A percentile compares a stretch with the other conserved stretches of the same genome.
These are phyloP conservation scores for Cordyceps cicadae DNA, from an alignment of 2,329 filamentous ascomycete species.

Conservation along the genomic window DNA sequence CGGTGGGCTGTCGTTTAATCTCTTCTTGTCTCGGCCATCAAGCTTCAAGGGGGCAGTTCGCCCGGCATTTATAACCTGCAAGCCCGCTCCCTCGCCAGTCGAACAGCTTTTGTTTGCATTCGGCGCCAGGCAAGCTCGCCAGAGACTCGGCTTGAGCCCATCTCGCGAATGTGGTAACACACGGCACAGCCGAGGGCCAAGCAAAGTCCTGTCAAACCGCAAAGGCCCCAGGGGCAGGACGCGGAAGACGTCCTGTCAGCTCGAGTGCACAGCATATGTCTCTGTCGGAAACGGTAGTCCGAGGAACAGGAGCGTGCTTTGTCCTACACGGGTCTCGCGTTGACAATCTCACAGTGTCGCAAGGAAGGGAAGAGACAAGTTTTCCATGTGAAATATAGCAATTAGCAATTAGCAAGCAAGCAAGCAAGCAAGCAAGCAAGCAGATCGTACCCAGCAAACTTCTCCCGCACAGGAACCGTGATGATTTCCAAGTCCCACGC, in stretches of 20 bases:
- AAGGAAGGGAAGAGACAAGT: background rate
- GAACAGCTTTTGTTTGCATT: background rate
- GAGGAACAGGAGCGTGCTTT: background rate
- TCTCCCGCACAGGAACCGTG: background rate
- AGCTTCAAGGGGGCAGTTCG: too few species aligned
- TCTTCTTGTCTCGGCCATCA: background rate
- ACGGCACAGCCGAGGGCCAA: constrained; percentile 9
- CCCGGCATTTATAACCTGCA: background rate
- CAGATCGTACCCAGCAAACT: background rate
- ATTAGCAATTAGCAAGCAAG: constrained; percentile 1
- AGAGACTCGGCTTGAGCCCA: background rate
- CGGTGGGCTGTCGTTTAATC: background rate
- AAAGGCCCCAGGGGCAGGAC: background rate
- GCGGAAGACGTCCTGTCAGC: background rate
- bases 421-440: constrained; percentile 1
- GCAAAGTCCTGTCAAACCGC: background rate
- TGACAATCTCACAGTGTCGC: background rate
- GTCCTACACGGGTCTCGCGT: background rate
- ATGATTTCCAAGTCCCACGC: background rate
- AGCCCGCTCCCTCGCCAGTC: background rate
- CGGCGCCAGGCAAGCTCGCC: background rate
- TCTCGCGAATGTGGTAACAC: constrained; percentile 6
- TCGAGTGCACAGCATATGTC: constrained; percentile 3
- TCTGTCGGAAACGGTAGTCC: constrained; percentile 8
- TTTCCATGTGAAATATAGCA: background rate